Base-by-base conservation (phyloP, 2,329 filamentous ascomycete species). In the Colletotrichum godetiae region DNA sequence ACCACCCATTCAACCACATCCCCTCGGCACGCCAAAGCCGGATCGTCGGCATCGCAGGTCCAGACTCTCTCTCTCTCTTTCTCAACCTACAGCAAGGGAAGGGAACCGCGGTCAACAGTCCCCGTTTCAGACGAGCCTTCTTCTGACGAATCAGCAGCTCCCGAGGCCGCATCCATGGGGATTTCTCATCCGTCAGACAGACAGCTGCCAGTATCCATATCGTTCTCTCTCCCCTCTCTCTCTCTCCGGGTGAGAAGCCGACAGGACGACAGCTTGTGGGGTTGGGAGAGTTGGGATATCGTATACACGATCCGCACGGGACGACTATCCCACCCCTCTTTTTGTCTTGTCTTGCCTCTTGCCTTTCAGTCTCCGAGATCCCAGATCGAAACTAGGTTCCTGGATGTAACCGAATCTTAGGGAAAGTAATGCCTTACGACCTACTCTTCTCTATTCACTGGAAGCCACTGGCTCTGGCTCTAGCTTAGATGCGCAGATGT, bases 41-140 rank as follows among this genome's bases (percentile, higher is more conserved):
- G 42, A 22, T 19, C 42, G 5, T 12, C 15, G 5, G 42, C 42
- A n/a, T 49, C 42, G 42, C 42, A 19, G 42, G 15, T 56, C 53
- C 12, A 24, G 22, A 29, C 27, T 29, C 53, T 29, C 53, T 22
- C 5, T 29, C 27, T 29, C 27, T 29, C 27, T 27, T 4, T 27
- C 27, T 19, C 12, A 15, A 19, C 2, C 13, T 7, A 19, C 27
- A 6, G 37, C 15, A 42, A 42, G 33, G 52, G 52, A 33, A 64
- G 59, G 70, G 66, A 35, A 64, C 29, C 66, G 59, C 46, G 24
- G 66, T 59, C 66, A 35, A 69, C 7, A 19, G 42, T 19, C 33
- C 10, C 27, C 53, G 70, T 73, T 73, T 73, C 70, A 73, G 59
- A 60, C 46, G 42, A n/a, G 13, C 46, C 37, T 19, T 27, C 15